Conservation (phyloP, 345 rosid genomes). For the Murraya paniculata region DNA sequence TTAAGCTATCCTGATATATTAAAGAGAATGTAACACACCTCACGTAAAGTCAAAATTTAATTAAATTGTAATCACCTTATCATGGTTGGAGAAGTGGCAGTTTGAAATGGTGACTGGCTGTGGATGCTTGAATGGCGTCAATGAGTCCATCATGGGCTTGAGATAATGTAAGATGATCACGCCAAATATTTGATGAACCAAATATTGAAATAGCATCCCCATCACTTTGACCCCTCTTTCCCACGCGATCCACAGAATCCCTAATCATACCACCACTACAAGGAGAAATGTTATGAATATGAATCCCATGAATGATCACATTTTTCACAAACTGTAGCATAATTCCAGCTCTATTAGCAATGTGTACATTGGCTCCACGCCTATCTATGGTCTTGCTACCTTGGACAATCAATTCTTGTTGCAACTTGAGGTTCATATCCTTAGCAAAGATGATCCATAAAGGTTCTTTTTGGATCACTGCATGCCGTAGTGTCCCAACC, state of each 20-base stretch:
- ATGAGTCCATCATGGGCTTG: conserved; percentile 56
- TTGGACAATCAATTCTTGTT: conserved; percentile 49
- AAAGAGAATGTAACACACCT: too few relatives aligned
- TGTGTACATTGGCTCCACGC: conserved; percentile 63
- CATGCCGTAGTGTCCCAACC: conserved; percentile 77
- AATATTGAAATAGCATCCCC: conserved; percentile 68
- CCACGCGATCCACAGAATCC: conserved; percentile 59
- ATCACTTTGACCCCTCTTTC: conserved; percentile 46
- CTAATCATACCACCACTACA: conserved; percentile 59
- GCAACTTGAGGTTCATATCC: conserved; percentile 59
- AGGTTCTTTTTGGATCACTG: conserved; percentile 61
- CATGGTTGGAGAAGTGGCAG: neutral
- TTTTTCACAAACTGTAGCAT: conserved; percentile 63
- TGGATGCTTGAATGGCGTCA: conserved; percentile 39
- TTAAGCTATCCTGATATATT: too few relatives aligned
- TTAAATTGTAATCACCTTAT: neutral
- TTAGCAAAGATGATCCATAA: conserved; percentile 74
- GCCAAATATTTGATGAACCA: conserved; percentile 62
- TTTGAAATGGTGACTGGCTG: neutral
- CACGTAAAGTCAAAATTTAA: too few relatives aligned
- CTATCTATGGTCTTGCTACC: conserved; percentile 76
- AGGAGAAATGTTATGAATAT: conserved; percentile 44
- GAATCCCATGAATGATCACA: conserved; percentile 67
- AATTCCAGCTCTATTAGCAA: conserved; percentile 59
- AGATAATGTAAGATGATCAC: conserved; percentile 67